Percentiles rank a stretch among this genome's conserved stretches.
Conservation (phyloP, 306 rosid species). For the Morella rubra region DNA sequence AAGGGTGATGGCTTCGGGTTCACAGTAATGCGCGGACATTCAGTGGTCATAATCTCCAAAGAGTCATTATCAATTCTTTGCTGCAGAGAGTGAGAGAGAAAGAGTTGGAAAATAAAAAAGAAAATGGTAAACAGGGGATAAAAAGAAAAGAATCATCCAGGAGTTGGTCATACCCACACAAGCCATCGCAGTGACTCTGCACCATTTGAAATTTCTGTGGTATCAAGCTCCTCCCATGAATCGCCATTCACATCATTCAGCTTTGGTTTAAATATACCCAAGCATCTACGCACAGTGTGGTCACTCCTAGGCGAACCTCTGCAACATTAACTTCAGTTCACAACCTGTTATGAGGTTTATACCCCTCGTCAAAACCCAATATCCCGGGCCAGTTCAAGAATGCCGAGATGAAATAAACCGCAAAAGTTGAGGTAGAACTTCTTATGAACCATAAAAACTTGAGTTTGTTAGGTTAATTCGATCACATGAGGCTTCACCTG, state of each 20-base stretch:
- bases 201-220: conserved; percentile 62
- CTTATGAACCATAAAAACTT: background rate
- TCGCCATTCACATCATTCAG: conserved; percentile 70
- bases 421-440: background rate
- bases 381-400: conserved; percentile 15
- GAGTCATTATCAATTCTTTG: conserved; percentile 66
- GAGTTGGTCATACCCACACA: conserved; percentile 60
- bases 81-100: conserved; percentile 42
- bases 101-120: background rate
- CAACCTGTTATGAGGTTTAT: conserved; percentile 59
- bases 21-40: conserved; percentile 80
- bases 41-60: conserved; percentile 54
- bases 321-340: conserved; percentile 70
- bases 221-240: conserved; percentile 90
- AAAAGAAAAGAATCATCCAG: background rate
- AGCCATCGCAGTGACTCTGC: conserved; percentile 83
- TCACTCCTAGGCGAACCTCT: conserved; percentile 91
- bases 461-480: background rate
- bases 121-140: background rate
- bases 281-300: conserved; percentile 68
- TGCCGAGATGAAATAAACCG: conserved; percentile 1
- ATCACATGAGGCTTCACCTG: background rate
- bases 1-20: conserved; percentile 74
- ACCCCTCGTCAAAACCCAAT: conserved; percentile 49
- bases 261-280: conserved; percentile 74